Evolutionary conservation across 192 early-diverging fungal species (phyloP), one percentile per base, ranked within the genome.

Genomic region (Phycomyces blakesleeanus): DNA sequence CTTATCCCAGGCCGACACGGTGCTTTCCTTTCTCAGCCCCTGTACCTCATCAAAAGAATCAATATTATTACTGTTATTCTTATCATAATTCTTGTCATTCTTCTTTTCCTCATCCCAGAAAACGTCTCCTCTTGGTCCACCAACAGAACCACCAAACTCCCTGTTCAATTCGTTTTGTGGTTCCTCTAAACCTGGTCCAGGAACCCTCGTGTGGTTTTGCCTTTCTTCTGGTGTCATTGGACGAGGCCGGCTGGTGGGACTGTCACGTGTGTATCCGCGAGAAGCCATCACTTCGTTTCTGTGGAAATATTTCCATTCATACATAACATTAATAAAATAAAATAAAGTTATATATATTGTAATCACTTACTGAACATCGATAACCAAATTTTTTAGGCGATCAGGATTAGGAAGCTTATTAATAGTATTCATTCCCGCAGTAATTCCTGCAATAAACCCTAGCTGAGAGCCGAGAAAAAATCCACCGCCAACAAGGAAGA

Each of bases 381-480:
- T 39, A 37, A 75, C 55, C 14, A 70, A 42, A 39, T 67, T 58
- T 18, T 69, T 63, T 11, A 75, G 47, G 16, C 63, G 50, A 49
- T 74, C 54, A 51, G 67, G 59, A 49, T 69, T 59, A 7, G 67
- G 67, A 25, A 75, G 25, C 8, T 57, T 24, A 18, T 69, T 64
- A 34, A 75, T 75, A 3, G 68, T 58, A 9, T 54, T 55, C 11
- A 75, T 59, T 18, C 68, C 64, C 16, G 68, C 58, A 24, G 70
- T 39, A 16, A 63, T 63, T 1, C 73, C 73, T 5, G 73, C 58
- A 15, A 70, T 55, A 2, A 75, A 39, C 14, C 73, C 73, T 29
- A 75, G 59, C 59, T 75, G 73, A 14, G 67, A 58, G 5, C 73
- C 73, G 29, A 75, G 42, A 12, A 75, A n/a, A 52, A 75, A 70